phyloP scores from a whole-genome alignment of 169 alveolate species.

The Plasmodium sp. region DNA sequence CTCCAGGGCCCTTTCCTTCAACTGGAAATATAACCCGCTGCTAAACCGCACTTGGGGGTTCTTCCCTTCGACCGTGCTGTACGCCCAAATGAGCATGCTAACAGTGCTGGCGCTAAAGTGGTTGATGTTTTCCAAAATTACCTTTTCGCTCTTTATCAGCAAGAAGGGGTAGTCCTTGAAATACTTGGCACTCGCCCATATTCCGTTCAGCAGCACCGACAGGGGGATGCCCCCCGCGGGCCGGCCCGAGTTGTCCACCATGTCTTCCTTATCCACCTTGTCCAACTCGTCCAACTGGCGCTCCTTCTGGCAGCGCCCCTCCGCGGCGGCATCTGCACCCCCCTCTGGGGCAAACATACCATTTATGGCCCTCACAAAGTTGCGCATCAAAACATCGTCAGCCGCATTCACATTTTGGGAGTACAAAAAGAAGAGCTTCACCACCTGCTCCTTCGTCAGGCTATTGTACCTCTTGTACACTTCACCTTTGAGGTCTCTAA shows the following conservation, averaged over 20 bases:
- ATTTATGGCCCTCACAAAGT: conserved; percentile 10
- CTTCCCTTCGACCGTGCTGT: conserved; percentile 58
- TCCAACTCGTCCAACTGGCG: background rate
- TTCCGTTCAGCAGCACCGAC: conserved; percentile 24
- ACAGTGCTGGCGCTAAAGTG: conserved; percentile 48
- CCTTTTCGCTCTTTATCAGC: conserved; percentile 33
- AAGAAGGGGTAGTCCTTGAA: conserved; percentile 53
- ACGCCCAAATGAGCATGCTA: conserved; percentile 74
- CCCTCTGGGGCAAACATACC: conserved; percentile 1
- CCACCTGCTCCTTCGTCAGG: conserved; percentile 27
- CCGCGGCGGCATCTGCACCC: background rate
- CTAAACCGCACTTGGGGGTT: conserved; percentile 18
- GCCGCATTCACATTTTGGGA: conserved; percentile 61
- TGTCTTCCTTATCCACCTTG: too few species aligned
- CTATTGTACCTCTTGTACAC: conserved; percentile 48
- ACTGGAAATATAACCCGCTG: conserved; percentile 16
- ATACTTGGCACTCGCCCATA: conserved; percentile 73
- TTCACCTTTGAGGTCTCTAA: conserved; percentile 42
- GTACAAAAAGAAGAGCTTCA: conserved; percentile 46
- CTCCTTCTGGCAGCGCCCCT: background rate
- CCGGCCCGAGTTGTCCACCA: too few species aligned
- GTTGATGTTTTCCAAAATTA: conserved; percentile 21
- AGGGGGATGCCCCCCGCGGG: conserved; percentile 2
- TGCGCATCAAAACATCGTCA: conserved; percentile 22
- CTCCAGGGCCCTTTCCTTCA: conserved; percentile 53